Base-by-base conservation (phyloP, 306 rosid species). In the Ziziphus jujuba region DNA sequence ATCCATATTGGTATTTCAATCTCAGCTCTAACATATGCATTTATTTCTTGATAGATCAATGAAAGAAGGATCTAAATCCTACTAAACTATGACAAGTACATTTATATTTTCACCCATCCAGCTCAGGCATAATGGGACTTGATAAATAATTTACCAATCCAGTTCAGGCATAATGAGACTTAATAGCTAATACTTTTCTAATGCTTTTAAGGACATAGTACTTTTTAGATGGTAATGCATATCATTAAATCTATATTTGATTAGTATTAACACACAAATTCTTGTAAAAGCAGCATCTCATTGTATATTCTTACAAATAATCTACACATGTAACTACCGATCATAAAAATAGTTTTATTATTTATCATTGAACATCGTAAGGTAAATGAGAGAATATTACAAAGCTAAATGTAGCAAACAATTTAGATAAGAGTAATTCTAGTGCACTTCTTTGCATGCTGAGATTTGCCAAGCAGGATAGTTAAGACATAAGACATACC, bases 401-500 rank as follows among this genome's bases (percentile, higher is more conserved):
- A 20, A 7, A 50, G 17, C 20, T 23, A 7, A 6, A 50, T 3
- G 2, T 16, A 0, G 17, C 8, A 50, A n/a, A 1, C 20, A n/a
- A 16, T 50, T 50, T 5, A n/a, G 22, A 6, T 16, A 50, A 31
- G 44, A 47, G 35, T 20, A n/a, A 33, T 59, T 56, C n/a, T 22
- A 47, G 31, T 24, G 33, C 54, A 77, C 23, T 25, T 24, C 10
- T 17, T 17, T 7, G 21, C 38, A 24, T 36, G 47, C 2, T 67
- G 53, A 21, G 33, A 71, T 61, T 61, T 51, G 40, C 2, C 52
- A 61, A 38, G 48, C 40, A 34, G 17, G 54, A 64, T 33, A 8
- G 33, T 56, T 15, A n/a, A 67, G 71, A 55, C 7, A 54, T 59
- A 81, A 56, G 50, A 20, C 20, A 73, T 87, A 93, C 97, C 90